Base-by-base conservation (phyloP, 2,329 filamentous ascomycete genomes). In the Malbranchea cinnamomea region DNA sequence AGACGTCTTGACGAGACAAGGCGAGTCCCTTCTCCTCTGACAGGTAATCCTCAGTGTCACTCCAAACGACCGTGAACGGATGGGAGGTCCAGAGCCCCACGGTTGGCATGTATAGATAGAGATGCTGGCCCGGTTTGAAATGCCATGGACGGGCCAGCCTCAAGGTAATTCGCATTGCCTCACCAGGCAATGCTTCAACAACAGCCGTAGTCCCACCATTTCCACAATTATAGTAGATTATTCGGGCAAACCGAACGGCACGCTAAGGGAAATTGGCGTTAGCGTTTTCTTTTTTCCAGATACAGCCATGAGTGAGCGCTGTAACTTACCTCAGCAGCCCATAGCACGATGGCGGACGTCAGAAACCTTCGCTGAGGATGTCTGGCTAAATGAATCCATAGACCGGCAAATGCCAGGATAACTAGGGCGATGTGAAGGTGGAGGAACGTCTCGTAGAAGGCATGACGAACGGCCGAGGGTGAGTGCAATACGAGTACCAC, bases 401-500 rank as follows among this genome's bases (percentile, higher is more conserved):
- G 74, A 45, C 74, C 76, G 33, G 70, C 62, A 29, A 94, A 68
- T 27, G 65, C 61, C 31, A 81, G 48, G 20, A 77, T 53, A 22
- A 76, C 83, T 29, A 92, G 59, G 21, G 80, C 53, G 42, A 92
- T 84, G 57, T 95, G 89, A 17, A 78, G 57, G 49, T 80, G 82
- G 44, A 95, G 68, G 59, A 98, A 98, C 1, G 83, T 91, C 59
- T 98, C 89, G 60, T 98, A 98, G 52, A 93, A 94, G 22, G 85
- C 84, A 54, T 94, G 87, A 37, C 89, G 76, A 30, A 98, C 49
- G 0, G 84, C 78, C 2, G 83, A 87, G 31, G 79, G 60, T 6
- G 83, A 77, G 16, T 77, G 62, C 30, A 92, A 46, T 31, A 79
- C 47, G 26, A 95, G 62, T 25, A 79, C 49, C 23, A 70, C 43